phyloP scores from a whole-genome alignment of 1,284 basidiomycete genomes.

The Volvariella surrecta region DNA sequence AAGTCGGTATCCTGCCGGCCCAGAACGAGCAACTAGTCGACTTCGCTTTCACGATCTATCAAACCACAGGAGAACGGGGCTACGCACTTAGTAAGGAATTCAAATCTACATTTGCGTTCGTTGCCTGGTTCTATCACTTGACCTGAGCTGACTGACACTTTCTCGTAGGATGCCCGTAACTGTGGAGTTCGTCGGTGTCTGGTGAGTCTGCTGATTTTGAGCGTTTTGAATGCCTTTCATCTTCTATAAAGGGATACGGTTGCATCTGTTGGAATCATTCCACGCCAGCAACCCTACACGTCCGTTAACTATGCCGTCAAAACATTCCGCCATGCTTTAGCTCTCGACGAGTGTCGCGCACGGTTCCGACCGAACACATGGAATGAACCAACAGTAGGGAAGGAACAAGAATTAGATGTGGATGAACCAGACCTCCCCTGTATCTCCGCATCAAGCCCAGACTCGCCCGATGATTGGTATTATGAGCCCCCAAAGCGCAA shows the following conservation, averaged over 20 bases:
- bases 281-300: slow-evolving; percentile 15
- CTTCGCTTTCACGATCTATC: slow-evolving; percentile 16
- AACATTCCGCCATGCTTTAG: slow-evolving; percentile 16
- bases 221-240: neutral
- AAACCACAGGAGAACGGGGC: slow-evolving; percentile 14
- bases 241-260: slow-evolving; percentile 16
- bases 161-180: slow-evolving; percentile 11
- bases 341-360: slow-evolving; percentile 17
- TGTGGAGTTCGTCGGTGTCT: slow-evolving; percentile 18
- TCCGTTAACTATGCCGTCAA: slow-evolving; percentile 16
- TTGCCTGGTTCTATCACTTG: neutral
- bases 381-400: slow-evolving; percentile 13
- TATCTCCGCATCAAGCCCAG: neutral
- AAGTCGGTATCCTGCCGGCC: slow-evolving; percentile 11
- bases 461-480: slow-evolving; percentile 12
- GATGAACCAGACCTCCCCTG: slow-evolving; percentile 10
- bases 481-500: slow-evolving; percentile 14
- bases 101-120: slow-evolving; percentile 15
- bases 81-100: slow-evolving; percentile 15
- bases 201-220: slow-evolving; percentile 8
- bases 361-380: slow-evolving; percentile 18
- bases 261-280: slow-evolving; percentile 18
- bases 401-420: slow-evolving; percentile 16
- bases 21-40: slow-evolving; percentile 13
- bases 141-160: neutral